Evolutionary conservation across 768 basidiomycete species (phyloP), one percentile per base, ranked within the genome.

Genomic region (Kwoniella shandongensis): DNA sequence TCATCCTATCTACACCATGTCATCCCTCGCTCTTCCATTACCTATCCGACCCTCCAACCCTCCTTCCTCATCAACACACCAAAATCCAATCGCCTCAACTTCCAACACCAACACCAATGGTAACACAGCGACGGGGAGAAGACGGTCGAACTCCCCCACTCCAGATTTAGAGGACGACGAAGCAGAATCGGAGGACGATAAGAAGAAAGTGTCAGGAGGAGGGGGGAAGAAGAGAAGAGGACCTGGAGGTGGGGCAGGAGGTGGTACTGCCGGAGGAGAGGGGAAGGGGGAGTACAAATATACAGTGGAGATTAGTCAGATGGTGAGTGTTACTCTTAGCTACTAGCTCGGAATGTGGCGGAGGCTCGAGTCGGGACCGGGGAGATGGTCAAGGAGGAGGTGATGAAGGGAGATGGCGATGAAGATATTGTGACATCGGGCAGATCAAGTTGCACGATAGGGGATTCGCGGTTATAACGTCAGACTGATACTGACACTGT

Each of bases 241-340:
- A 22, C n/a, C n/a, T n/a, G n/a, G n/a, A n/a, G n/a, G n/a, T n/a
- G n/a, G n/a, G n/a, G 46, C 15, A 15, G 48, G 15, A 36, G 4
- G 32, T 39, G 30, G 29, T 10, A 32, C 41, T 36, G 44, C 36
- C 15, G 51, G 63, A 61, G 59, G 51, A 59, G 42, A 44, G 17
- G 47, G 46, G 7, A 47, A 54, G 27, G 27, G 63, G 3, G 76
- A 77, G 23, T 93, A 92, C 82, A 90, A 89, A 63, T 96, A 94
- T 74, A 83, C 83, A 1, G 86, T 87, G 59, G 92, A 96, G 77
- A 96, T 96, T 25, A 88, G 89, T 7, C 91, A 94, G 76, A 96
- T 96, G 92, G 89, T 88, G 42, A 32, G 78, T 62, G 23, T 18
- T 1, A 6, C 13, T 6, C 32, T 32, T 8, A n/a, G n/a, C n/a